Evolutionary conservation across 129 eudicot genomes (phyloP).

Genomic region (Pulicaria dysenterica): DNA sequence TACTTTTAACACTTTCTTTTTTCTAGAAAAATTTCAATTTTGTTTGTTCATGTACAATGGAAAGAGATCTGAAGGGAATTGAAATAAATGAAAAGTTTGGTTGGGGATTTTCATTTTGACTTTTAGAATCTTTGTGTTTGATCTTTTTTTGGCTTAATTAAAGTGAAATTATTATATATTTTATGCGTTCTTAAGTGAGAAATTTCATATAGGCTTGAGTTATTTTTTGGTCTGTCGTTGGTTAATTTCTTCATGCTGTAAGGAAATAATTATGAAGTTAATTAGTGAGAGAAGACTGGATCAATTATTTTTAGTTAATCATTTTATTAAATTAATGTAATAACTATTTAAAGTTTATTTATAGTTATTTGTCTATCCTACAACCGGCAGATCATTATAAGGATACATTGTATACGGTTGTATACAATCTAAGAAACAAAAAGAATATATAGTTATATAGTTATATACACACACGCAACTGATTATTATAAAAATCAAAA

Average conservation of each 20-base stretch:
- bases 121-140: not conserved
- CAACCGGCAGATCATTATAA: not conserved
- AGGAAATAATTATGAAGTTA: no score
- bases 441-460: not conserved
- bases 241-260: no score
- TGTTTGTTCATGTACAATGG: conserved; percentile 27
- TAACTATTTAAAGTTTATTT: not conserved
- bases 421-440: conserved; percentile 30
- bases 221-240: no score
- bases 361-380: not conserved
- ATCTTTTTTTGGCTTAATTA: not conserved
- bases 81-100: conserved; percentile 30
- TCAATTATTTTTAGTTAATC: not conserved
- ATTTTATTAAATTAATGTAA: no score
- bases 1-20: conserved; percentile 29
- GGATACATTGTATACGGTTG: conserved; percentile 25
- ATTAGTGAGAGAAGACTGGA: no score
- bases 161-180: no score
- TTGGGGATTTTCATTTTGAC: not conserved
- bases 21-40: conserved; percentile 23
- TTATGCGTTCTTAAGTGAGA: no score
- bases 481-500: no score
- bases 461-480: no score
- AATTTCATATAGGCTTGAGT: no score
- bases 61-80: conserved; percentile 17